These are phyloP conservation scores for Candida takata DNA, from an alignment of 805 yeast genomes.

Conservation along the genomic window DNA sequence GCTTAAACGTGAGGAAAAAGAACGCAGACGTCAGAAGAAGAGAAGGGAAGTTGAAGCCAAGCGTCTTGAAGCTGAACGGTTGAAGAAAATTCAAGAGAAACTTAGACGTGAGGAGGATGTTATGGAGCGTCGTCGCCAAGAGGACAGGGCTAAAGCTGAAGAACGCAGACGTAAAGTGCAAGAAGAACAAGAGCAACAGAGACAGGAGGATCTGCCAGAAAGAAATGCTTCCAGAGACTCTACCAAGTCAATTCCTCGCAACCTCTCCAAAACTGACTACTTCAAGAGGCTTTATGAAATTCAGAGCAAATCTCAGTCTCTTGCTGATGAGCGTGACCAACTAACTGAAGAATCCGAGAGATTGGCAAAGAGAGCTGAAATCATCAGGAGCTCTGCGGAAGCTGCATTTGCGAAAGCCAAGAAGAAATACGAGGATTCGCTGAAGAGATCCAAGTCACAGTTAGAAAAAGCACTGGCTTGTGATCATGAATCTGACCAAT, in stretches of 20 bases:
- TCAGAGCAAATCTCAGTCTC: conserved; percentile 1
- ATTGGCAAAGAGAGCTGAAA: conserved; percentile 5
- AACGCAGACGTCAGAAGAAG: conserved; percentile 1
- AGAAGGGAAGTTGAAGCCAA: conserved; percentile 1
- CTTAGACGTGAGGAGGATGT: conserved; percentile 7
- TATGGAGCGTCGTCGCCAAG: conserved; percentile 11
- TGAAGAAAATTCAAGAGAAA: conserved; percentile 6
- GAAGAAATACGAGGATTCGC: conserved; percentile 10
- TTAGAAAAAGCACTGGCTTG: conserved; percentile 2
- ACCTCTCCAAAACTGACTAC: conserved; percentile 7
- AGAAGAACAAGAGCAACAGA: conserved; percentile 5
- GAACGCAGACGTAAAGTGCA: conserved; percentile 3
- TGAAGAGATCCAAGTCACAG: conserved; percentile 3
- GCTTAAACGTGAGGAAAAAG: not conserved
- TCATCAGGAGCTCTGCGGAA: conserved; percentile 10
- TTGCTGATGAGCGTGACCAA: conserved; percentile 4
- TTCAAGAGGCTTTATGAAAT: conserved; percentile 4
- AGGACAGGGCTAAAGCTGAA: conserved; percentile 7
- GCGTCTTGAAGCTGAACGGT: conserved; percentile 1
- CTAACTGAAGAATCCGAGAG: conserved; percentile 4
- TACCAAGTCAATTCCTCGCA: not conserved
- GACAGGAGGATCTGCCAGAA: conserved; percentile 3
- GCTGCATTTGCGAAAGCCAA: conserved; percentile 15
- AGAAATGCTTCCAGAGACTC: no score
- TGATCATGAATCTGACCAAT: conserved; percentile 4